Base-by-base conservation (phyloP, 2,329 filamentous ascomycete genomes). In the Daldinia eschscholtzii region DNA sequence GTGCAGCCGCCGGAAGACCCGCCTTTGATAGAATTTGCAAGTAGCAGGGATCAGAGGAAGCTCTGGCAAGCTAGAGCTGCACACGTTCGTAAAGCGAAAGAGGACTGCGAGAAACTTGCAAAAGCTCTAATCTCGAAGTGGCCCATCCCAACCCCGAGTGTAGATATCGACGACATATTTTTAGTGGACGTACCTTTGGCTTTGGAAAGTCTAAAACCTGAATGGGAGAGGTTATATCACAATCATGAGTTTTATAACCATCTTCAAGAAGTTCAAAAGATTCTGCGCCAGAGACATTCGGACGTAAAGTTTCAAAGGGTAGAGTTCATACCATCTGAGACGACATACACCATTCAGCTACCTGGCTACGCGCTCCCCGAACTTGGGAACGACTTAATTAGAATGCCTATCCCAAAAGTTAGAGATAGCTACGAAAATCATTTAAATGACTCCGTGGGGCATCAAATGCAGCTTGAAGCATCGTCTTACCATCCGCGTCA, bases 201-300 rank as follows among this genome's bases (percentile, higher is more conserved):
- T 2, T 41, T 87, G 1, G 70, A 78, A 0, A 71, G 74, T 0
- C 73, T 89, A 13, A 68, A 72, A 0, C 80, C 80, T 0, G 83
- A 87, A 57, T 89, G 86, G 86, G 68, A 76, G 4, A 80, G 83
- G 0, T 71, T 87, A 0, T 82, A 79, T n/a, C 78, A 81, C 4
- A 89, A 89, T 50, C 67, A 79, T 9, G 79, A 85, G 30, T 78
- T 88, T 0, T 81, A 79, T 0, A 46, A 74, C 0, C 83, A 88
- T 69, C 65, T 88, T 0, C 61, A 77, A 9, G 48, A 79, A 28
- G 81, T 86, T 0, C 85, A 88, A 59, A 5, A 52, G 0, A 70
- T 85, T 7, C 66, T 87, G 13, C 62, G 80, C 55, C 61, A 58
- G 3, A 76, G 79, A 53, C 74, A 74, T 9, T 69, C 76, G 2